phyloP scores from a whole-genome alignment of 2,329 filamentous ascomycete genomes.

The Penicillium decumbens region DNA sequence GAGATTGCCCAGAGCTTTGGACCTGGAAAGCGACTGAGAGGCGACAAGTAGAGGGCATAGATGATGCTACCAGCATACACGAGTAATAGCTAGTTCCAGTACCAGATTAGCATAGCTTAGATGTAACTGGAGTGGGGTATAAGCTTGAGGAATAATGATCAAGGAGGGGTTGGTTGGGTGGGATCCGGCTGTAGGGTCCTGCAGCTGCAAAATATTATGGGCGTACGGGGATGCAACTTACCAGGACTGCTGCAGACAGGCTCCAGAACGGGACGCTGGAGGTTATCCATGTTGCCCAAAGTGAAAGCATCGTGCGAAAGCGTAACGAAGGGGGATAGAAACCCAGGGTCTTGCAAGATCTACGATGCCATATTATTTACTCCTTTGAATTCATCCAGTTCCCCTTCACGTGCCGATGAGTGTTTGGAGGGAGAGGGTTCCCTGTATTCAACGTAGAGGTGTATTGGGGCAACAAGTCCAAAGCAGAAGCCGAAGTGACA shows the following conservation, averaged over 20 bases:
- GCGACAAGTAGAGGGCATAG: conserved; percentile 23
- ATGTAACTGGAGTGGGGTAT: neutral
- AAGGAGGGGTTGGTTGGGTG: neutral
- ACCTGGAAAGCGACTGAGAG: conserved; percentile 27
- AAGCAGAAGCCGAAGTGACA: neutral
- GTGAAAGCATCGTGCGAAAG: conserved; percentile 8
- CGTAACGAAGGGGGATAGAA: neutral
- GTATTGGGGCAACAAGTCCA: neutral
- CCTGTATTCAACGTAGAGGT: neutral
- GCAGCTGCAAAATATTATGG: conserved; percentile 8
- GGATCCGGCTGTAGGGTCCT: conserved; percentile 10
- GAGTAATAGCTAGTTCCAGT: conserved; percentile 1
- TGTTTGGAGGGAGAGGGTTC: neutral
- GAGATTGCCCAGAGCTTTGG: conserved; percentile 26
- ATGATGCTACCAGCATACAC: conserved; percentile 6
- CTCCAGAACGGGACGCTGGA: conserved; percentile 13
- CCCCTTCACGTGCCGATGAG: neutral
- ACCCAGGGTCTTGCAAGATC: conserved; percentile 1
- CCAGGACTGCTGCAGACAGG: conserved; percentile 15
- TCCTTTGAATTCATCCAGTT: neutral
- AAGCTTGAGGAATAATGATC: neutral
- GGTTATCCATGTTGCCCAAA: conserved; percentile 3
- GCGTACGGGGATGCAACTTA: conserved; percentile 20
- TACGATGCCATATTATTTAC: conserved; percentile 13
- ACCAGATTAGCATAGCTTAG: neutral